Conservation (phyloP, 2,329 filamentous ascomycete genomes). For the Pseudogymnoascus sp. region DNA sequence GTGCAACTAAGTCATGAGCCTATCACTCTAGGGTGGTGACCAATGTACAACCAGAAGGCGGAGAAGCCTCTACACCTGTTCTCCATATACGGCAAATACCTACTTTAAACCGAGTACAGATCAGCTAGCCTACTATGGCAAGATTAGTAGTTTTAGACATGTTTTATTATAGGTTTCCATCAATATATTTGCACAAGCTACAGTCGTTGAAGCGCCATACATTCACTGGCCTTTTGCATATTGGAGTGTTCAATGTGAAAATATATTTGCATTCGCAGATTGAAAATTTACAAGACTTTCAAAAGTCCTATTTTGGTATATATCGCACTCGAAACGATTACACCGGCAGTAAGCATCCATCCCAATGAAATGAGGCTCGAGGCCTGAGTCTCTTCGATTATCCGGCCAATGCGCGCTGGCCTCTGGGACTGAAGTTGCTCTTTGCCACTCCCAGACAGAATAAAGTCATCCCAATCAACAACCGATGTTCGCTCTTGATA, state of each 20-base stretch:
- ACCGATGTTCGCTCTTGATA: constrained; percentile 29
- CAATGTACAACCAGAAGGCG: not conserved
- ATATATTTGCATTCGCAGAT: not conserved
- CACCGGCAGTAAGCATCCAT: not conserved
- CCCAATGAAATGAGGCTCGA: constrained; percentile 15
- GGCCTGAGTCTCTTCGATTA: constrained; percentile 30
- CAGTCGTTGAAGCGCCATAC: not conserved
- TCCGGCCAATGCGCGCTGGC: constrained; percentile 26
- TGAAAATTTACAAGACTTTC: not conserved
- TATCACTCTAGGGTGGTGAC: not conserved
- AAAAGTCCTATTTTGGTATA: not conserved
- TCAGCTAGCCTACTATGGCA: not conserved
- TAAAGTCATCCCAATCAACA: constrained; percentile 39
- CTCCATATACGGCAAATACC: not conserved
- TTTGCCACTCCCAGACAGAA: constrained; percentile 26
- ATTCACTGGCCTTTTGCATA: not conserved
- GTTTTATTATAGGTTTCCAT: not conserved
- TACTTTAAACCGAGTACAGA: not conserved
- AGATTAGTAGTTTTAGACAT: not conserved
- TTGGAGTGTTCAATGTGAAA: not conserved
- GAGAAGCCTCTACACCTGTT: not conserved
- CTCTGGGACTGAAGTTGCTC: constrained; percentile 20
- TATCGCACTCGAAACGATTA: not conserved
- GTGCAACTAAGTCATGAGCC: not conserved
- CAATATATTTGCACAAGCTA: not conserved